Evolutionary conservation across 768 basidiomycete genomes (phyloP).

Genomic region (Postia placenta): DNA sequence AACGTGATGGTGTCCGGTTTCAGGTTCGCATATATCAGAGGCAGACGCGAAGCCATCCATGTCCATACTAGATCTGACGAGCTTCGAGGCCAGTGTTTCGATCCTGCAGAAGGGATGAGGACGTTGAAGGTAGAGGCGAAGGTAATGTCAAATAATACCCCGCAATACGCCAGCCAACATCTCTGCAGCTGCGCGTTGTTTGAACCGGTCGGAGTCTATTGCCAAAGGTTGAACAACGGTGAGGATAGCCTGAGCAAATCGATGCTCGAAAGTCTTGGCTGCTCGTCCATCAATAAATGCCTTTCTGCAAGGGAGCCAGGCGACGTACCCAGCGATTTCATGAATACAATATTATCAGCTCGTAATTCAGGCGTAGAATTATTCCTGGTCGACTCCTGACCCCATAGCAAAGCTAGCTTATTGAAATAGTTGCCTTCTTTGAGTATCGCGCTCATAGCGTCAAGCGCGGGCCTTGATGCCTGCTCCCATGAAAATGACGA

Average conservation of each 20-base stretch:
- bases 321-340: slow-evolving; percentile 42
- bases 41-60: slow-evolving; percentile 61
- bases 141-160: slow-evolving; percentile 33
- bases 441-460: slow-evolving; percentile 43
- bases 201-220: slow-evolving; percentile 68
- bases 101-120: slow-evolving; percentile 36
- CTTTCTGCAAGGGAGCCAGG: neutral
- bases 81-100: slow-evolving; percentile 75
- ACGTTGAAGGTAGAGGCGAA: neutral
- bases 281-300: slow-evolving; percentile 5
- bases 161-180: slow-evolving; percentile 69
- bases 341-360: slow-evolving; percentile 40
- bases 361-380: slow-evolving; percentile 50
- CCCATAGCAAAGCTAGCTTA: slow-evolving; percentile 60
- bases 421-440: slow-evolving; percentile 51
- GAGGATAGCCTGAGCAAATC: slow-evolving; percentile 46
- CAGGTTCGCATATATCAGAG: slow-evolving; percentile 63
- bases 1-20: slow-evolving; percentile 79
- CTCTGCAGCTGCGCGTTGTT: slow-evolving; percentile 78
- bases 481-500: slow-evolving; percentile 47
- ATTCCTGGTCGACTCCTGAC: slow-evolving; percentile 71
- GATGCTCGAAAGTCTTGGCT: slow-evolving; percentile 66
- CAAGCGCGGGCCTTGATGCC: slow-evolving; percentile 42
- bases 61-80: slow-evolving; percentile 55
- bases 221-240: slow-evolving; percentile 55